These are phyloP conservation scores for Fusarium xyrophilum DNA, from an alignment of 2,329 filamentous ascomycete species.

Conservation along the genomic window DNA sequence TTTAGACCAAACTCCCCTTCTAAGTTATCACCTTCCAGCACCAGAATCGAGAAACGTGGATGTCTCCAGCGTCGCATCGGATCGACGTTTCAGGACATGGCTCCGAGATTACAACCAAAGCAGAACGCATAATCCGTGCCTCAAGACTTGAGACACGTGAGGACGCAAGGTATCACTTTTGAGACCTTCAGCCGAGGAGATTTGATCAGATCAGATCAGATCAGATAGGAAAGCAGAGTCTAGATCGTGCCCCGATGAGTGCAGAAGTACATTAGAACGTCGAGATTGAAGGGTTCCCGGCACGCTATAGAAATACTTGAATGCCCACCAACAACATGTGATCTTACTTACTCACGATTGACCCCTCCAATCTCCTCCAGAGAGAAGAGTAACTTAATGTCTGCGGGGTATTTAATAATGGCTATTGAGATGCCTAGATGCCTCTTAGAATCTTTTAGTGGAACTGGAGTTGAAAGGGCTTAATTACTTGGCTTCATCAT, in stretches of 20 bases:
- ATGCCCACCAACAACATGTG: constrained; percentile 12
- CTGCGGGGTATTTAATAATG: not conserved
- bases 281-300: constrained; percentile 23
- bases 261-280: not conserved
- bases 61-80: constrained; percentile 17
- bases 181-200: not conserved
- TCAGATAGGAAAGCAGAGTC: not conserved
- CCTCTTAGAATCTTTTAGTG: not conserved
- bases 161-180: constrained; percentile 1
- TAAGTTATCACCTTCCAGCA: not conserved
- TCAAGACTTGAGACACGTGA: constrained; percentile 22
- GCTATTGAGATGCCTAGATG: not conserved
- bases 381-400: not conserved
- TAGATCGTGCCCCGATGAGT: not conserved
- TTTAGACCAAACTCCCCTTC: not conserved
- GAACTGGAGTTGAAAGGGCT: not conserved
- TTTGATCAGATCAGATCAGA: constrained; percentile 10
- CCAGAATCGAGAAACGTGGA: not conserved
- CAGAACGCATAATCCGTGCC: not conserved
- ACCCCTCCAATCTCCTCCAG: not conserved
- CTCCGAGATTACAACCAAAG: constrained; percentile 21
- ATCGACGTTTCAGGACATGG: constrained; percentile 22
- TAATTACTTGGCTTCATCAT: constrained; percentile 26
- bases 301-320: constrained; percentile 1
- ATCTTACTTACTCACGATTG: not conserved